Percentiles rank a stretch among this genome's conserved stretches.
Evolutionary conservation across 2,329 filamentous ascomycete genomes (phyloP).

Genomic region (Trichoderma sp.): DNA sequence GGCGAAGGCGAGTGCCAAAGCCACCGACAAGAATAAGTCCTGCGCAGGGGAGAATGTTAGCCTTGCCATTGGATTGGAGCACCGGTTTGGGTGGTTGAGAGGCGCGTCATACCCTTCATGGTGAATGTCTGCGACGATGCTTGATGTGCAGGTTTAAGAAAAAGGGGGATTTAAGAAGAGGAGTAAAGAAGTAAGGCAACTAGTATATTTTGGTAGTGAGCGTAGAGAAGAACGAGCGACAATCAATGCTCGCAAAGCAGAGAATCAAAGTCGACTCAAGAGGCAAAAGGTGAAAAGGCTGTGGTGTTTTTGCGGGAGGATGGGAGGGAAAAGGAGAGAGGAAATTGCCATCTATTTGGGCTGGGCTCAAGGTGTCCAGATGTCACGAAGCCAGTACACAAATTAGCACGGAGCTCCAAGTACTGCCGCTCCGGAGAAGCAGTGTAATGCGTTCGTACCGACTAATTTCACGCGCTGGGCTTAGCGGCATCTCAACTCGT

Average conservation of each 20-base stretch:
- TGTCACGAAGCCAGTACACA: slow-evolving; percentile 10
- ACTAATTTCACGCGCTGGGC: slow-evolving; percentile 9
- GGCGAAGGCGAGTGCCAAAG: slow-evolving; percentile 96
- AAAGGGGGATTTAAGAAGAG: not conserved
- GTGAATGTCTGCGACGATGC: slow-evolving; percentile 27
- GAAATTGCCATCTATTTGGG: not conserved
- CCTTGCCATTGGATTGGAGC: slow-evolving; percentile 8
- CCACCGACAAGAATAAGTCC: slow-evolving; percentile 98
- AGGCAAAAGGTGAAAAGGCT: not conserved
- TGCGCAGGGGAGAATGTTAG: slow-evolving; percentile 42
- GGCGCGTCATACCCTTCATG: slow-evolving; percentile 39
- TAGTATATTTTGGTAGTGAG: slow-evolving; percentile 18
- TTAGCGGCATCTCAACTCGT: slow-evolving; percentile 5
- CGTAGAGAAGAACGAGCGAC: slow-evolving; percentile 25
- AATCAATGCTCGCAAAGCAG: slow-evolving; percentile 15
- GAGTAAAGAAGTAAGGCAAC: not conserved
- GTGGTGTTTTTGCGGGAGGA: slow-evolving; percentile 2
- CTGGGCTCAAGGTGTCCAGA: slow-evolving; percentile 11
- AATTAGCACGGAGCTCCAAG: not conserved
- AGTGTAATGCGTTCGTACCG: not conserved
- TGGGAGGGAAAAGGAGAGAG: not conserved
- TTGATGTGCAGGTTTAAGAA: slow-evolving; percentile 14
- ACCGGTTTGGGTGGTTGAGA: not conserved
- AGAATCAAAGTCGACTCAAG: slow-evolving; percentile 1
- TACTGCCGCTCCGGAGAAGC: slow-evolving; percentile 5